phyloP scores from a whole-genome alignment of 1,284 basidiomycete genomes.

The Apiotrichum gracile region DNA sequence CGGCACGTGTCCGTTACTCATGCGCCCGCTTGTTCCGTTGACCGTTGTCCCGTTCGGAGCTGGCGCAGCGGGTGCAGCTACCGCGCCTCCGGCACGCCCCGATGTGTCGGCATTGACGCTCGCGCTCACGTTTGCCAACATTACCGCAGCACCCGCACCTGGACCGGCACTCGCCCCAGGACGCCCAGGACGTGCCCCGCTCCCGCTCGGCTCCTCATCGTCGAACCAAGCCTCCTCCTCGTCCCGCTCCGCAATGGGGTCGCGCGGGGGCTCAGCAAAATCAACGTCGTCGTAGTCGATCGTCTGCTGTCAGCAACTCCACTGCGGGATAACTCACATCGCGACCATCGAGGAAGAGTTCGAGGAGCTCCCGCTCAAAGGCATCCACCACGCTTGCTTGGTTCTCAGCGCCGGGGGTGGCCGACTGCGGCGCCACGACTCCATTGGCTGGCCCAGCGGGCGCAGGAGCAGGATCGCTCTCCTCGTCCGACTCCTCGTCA shows the following conservation, averaged over 20 bases:
- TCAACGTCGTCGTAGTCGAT: conserved; percentile 41
- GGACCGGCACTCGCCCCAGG: neutral
- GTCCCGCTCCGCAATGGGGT: conserved; percentile 36
- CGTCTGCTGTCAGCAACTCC: conserved; percentile 22
- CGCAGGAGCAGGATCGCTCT: conserved; percentile 17
- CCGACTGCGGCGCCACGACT: neutral
- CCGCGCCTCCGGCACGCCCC: neutral
- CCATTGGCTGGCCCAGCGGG: neutral
- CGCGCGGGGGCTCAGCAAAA: conserved; percentile 35
- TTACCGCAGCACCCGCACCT: neutral
- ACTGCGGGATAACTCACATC: conserved; percentile 34
- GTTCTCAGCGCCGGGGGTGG: conserved; percentile 18
- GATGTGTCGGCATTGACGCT: too few relatives aligned
- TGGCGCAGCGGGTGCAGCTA: neutral
- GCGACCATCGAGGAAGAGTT: conserved; percentile 44
- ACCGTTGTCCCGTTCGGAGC: neutral
- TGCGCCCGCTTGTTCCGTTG: neutral
- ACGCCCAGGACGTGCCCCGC: conserved; percentile 3
- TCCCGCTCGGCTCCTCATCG: conserved; percentile 36
- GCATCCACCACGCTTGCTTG: conserved; percentile 28
- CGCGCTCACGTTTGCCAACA: too few relatives aligned
- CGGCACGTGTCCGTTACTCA: conserved; percentile 1
- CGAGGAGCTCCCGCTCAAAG: conserved; percentile 40
- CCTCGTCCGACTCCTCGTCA: conserved; percentile 34
- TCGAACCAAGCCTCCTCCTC: conserved; percentile 44